phyloP scores from a whole-genome alignment of 2,329 filamentous ascomycete genomes.

The Epichloe baconii region DNA sequence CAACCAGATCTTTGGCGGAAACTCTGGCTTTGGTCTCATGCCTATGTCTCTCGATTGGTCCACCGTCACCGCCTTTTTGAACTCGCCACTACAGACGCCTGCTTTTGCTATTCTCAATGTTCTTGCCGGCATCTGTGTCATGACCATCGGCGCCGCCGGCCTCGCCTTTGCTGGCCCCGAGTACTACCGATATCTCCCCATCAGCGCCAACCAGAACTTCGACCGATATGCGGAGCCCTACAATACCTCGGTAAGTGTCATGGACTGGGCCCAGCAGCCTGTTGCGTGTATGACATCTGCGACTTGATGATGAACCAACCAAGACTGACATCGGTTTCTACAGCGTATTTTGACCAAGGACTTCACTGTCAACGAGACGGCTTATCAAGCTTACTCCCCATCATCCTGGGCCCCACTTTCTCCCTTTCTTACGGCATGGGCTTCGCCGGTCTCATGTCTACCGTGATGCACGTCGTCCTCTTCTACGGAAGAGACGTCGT shows the following conservation, averaged over 20 bases:
- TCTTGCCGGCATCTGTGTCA: constrained; percentile 37
- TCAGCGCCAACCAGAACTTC: constrained; percentile 40
- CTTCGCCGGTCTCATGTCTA: constrained; percentile 41
- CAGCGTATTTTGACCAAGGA: constrained; percentile 38
- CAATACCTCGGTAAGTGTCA: constrained; percentile 26
- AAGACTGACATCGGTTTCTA: neutral
- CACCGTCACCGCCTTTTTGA: constrained; percentile 41
- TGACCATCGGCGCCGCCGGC: constrained; percentile 36
- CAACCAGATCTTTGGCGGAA: constrained; percentile 53
- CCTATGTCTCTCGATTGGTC: constrained; percentile 58
- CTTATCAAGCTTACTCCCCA: constrained; percentile 46
- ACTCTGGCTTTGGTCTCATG: constrained; percentile 46
- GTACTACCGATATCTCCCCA: constrained; percentile 42
- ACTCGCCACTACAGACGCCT: constrained; percentile 45
- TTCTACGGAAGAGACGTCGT: constrained; percentile 39
- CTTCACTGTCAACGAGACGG: constrained; percentile 37
- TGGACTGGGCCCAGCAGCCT: neutral
- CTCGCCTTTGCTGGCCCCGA: constrained; percentile 38
- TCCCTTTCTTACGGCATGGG: constrained; percentile 41
- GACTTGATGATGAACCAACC: neutral
- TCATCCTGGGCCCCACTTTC: constrained; percentile 42
- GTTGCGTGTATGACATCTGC: neutral
- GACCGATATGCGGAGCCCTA: constrained; percentile 46
- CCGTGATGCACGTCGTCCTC: constrained; percentile 37
- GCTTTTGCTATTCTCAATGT: constrained; percentile 49